Conservation (phyloP, 805 yeast species). For the Hanseniaspora lindneri region DNA sequence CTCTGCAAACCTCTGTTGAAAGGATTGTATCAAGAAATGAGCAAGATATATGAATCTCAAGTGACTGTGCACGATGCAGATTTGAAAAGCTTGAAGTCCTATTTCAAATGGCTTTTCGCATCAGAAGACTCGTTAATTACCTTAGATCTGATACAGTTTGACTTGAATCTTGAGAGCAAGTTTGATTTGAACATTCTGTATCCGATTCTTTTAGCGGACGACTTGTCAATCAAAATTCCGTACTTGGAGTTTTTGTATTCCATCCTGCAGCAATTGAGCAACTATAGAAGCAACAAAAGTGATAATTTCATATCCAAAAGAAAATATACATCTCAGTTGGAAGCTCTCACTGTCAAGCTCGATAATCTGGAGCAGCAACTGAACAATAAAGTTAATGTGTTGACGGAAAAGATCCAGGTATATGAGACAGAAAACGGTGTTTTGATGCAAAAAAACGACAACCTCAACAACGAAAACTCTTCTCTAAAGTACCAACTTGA, state of each 20-base stretch:
- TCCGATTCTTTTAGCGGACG: slow-evolving; percentile 85
- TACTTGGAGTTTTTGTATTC: slow-evolving; percentile 82
- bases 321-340: slow-evolving; percentile 17
- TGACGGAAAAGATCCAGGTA: neutral
- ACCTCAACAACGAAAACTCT: slow-evolving; percentile 15
- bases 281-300: slow-evolving; percentile 35
- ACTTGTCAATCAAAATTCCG: slow-evolving; percentile 73
- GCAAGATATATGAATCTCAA: slow-evolving; percentile 46
- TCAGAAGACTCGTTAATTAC: slow-evolving; percentile 37
- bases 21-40: slow-evolving; percentile 66
- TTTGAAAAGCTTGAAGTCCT: slow-evolving; percentile 51
- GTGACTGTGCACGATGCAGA: slow-evolving; percentile 27
- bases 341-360: slow-evolving; percentile 23
- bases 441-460: slow-evolving; percentile 9
- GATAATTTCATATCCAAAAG: slow-evolving; percentile 25
- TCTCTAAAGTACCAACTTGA: slow-evolving; percentile 12
- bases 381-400: neutral
- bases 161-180: slow-evolving; percentile 37
- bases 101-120: slow-evolving; percentile 30
- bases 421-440: slow-evolving; percentile 7
- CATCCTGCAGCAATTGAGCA: slow-evolving; percentile 51
- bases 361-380: slow-evolving; percentile 1
- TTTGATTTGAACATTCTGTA: slow-evolving; percentile 70
- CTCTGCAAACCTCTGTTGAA: slow-evolving; percentile 75
- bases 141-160: slow-evolving; percentile 29